Evolutionary conservation across 345 rosid genomes (phyloP), one percentile per base, ranked within the genome.

Genomic region (Turnera subulata): DNA sequence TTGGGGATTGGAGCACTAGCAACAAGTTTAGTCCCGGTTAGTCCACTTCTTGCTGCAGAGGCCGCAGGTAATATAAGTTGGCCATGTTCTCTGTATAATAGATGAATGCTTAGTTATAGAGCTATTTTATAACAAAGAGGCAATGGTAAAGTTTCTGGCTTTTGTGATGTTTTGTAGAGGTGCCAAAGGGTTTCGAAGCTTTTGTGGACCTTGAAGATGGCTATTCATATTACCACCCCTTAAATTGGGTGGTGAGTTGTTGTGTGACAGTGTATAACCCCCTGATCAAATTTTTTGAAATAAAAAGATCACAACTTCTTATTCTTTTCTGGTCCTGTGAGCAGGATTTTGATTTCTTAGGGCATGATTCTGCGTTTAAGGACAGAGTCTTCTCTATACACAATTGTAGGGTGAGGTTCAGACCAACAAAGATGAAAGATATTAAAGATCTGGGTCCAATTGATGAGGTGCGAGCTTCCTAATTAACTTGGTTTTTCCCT

Each of bases 341-440:
- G n/a, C 15, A 86, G 98, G 93, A 86, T 44, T 92, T 86, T 50
- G 95, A 89, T 47, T 89, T 81, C 76, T 67, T 80, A 61, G 98
- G 86, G 15, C 98, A 86, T 77, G 91, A 88, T 74, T 92, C 96
- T 38, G 96, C 93, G 17, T 86, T 86, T 67, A 88, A 86, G 50
- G 95, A 88, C 75, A 79, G 95, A 52, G 69, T 68, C 50, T 25
- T 76, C 66, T 93, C 89, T 60, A 65, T 86, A 70, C 95, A 92
- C 56, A 82, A 69, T 72, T 93, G 83, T 53, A 75, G 96, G 55
- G 97, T 86, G 54, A 80, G 98, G 61, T 92, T 92, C 77, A 81
- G 89, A 70, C 97, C 98, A 32, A 82, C 98, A 1, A 73, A 74
- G 6, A 86, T 80, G 64, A 76, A 63, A 17, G 89, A 92, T 59